phyloP scores from a whole-genome alignment of 2,329 filamentous ascomycete species.

The Aspergillus fructus region DNA sequence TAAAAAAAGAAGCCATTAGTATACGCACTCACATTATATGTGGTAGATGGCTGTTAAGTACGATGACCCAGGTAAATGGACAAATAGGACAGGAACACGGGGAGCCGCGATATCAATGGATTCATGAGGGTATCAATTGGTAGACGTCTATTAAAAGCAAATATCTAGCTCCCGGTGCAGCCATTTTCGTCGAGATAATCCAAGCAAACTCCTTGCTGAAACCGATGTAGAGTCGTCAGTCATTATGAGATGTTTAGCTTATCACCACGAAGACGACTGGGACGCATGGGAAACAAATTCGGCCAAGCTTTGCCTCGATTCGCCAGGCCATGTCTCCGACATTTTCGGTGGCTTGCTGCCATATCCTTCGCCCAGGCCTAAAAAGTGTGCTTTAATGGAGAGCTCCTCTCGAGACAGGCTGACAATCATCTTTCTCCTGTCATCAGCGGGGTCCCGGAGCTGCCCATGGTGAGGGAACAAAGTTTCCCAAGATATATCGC shows the following conservation, averaged over 20 bases:
- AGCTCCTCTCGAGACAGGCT: constrained; percentile 28
- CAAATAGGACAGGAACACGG: neutral
- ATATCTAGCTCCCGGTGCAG: neutral
- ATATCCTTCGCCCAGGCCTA: constrained; percentile 19
- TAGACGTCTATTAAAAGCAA: neutral
- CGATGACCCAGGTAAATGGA: too few species aligned
- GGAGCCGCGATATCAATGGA: neutral
- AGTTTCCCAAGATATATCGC: constrained; percentile 26
- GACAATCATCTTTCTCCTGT: constrained; percentile 35
- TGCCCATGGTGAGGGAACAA: constrained; percentile 38
- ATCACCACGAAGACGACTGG: neutral
- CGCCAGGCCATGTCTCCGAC: constrained; percentile 20
- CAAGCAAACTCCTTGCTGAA: neutral
- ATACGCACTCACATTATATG: too few species aligned
- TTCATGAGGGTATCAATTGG: neutral
- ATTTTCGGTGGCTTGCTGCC: constrained; percentile 13
- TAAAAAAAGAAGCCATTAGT: too few species aligned
- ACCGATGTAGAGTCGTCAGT: neutral
- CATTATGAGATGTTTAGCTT: neutral
- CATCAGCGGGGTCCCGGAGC: constrained; percentile 21
- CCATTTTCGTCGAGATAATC: neutral
- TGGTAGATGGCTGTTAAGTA: too few species aligned
- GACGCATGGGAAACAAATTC: constrained; percentile 26
- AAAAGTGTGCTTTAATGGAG: constrained; percentile 20
- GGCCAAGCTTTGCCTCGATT: constrained; percentile 21